A percentile compares a stretch with the other conserved stretches of the same genome.
These are phyloP conservation scores for Populus hybrid DNA, from an alignment of 441 rosid genomes.

Conservation along the genomic window DNA sequence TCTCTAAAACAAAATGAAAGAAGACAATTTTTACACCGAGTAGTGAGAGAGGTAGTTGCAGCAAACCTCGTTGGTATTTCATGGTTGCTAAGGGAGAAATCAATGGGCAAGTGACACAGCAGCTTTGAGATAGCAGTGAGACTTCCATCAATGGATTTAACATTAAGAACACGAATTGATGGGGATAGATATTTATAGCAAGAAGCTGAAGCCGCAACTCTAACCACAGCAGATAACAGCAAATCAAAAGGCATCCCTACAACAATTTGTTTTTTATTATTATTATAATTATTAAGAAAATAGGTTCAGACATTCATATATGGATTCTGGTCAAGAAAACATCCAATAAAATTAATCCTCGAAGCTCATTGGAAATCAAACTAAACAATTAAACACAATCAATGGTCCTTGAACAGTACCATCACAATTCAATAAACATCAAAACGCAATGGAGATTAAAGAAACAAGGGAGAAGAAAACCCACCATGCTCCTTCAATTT, in stretches of 20 bases:
- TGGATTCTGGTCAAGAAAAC: not conserved
- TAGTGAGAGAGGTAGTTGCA: conserved; percentile 10
- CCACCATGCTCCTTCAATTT: conserved; percentile 50
- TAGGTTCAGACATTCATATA: not conserved
- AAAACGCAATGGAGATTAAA: not conserved
- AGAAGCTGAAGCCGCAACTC: conserved; percentile 47
- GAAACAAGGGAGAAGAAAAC: conserved; percentile 2
- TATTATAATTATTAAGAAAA: not conserved
- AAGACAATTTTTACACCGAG: not conserved
- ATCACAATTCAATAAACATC: not conserved
- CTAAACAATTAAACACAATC: not conserved
- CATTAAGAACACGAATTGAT: conserved; percentile 15
- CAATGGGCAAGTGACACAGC: conserved; percentile 39
- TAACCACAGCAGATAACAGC: conserved; percentile 46
- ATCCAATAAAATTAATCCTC: not conserved
- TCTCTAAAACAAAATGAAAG: not conserved
- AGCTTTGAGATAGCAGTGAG: conserved; percentile 37
- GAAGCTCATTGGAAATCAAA: not conserved
- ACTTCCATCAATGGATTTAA: conserved; percentile 26
- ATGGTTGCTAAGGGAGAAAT: conserved; percentile 31
- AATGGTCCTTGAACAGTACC: not conserved
- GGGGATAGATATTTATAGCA: conserved; percentile 27
- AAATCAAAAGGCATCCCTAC: conserved; percentile 38
- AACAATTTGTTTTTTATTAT: not conserved
- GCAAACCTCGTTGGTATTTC: conserved; percentile 58